Evolutionary conservation across 164 flowering plant species (phyloP).

Genomic region (Paratinospora sagittata): DNA sequence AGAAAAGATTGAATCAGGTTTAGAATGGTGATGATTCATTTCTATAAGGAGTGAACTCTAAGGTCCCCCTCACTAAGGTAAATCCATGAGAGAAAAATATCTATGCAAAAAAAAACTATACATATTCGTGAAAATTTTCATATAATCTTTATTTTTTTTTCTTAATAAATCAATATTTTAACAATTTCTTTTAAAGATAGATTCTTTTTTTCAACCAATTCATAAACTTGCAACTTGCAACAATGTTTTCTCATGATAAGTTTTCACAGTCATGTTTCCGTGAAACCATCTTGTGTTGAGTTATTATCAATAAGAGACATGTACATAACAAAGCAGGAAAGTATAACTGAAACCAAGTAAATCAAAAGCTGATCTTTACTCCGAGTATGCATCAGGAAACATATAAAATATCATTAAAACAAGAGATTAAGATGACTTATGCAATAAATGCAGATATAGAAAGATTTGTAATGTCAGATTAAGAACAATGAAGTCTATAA

Average conservation of each 20-base stretch:
- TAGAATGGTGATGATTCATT: background rate
- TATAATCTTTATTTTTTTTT: too few relatives aligned
- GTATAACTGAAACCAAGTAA: background rate
- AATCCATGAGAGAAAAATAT: background rate
- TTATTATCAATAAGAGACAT: background rate
- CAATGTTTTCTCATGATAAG: too few relatives aligned
- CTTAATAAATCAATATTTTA: too few relatives aligned
- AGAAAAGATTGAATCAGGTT: background rate
- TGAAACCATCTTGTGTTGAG: background rate
- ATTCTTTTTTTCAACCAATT: too few relatives aligned
- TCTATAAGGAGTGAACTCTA: background rate
- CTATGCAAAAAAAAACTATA: background rate
- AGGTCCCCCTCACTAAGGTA: too few relatives aligned
- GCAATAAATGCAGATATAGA: too few relatives aligned
- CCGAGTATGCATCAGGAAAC: background rate
- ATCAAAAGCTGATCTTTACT: background rate
- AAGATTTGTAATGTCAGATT: too few relatives aligned
- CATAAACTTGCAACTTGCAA: too few relatives aligned
- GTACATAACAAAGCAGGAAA: background rate
- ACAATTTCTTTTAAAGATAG: too few relatives aligned
- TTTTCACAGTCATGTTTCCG: background rate
- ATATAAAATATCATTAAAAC: too few relatives aligned
- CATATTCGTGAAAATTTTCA: background rate
- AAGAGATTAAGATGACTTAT: too few relatives aligned
- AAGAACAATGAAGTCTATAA: too few relatives aligned